A percentile compares a stretch with the other conserved stretches of the same genome.
phyloP scores from a whole-genome alignment of 805 yeast genomes.

The Lipomyces orientalis region DNA sequence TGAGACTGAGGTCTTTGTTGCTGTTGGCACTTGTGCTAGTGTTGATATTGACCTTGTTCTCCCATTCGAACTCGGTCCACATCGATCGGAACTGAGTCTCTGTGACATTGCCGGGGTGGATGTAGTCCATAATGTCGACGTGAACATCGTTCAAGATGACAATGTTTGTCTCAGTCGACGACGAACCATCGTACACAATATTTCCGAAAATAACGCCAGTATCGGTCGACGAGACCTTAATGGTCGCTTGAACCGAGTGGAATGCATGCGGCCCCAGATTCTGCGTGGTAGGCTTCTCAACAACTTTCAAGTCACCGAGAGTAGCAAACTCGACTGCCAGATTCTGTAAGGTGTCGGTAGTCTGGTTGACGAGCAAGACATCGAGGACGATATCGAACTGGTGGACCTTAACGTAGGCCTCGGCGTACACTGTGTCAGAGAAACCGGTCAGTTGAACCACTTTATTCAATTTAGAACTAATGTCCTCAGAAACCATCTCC shows the following conservation, averaged over 20 bases:
- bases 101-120: slow-evolving; percentile 89
- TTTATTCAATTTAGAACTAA: slow-evolving; percentile 80
- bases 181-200: slow-evolving; percentile 94
- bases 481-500: slow-evolving; percentile 53
- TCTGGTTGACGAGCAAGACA: slow-evolving; percentile 92
- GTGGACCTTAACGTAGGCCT: slow-evolving; percentile 93
- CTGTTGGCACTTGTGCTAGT: slow-evolving; percentile 44
- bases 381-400: slow-evolving; percentile 96
- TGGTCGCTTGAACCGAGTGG: slow-evolving; percentile 84
- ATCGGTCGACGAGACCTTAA: slow-evolving; percentile 95
- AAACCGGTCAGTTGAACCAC: slow-evolving; percentile 96
- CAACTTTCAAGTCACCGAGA: slow-evolving; percentile 91
- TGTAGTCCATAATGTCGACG: slow-evolving; percentile 96
- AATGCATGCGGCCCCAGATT: slow-evolving; percentile 98
- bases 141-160: slow-evolving; percentile 94
- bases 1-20: slow-evolving; percentile 67
- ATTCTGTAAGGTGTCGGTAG: slow-evolving; percentile 85
- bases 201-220: slow-evolving; percentile 98
- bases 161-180: slow-evolving; percentile 84
- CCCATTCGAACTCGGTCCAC: slow-evolving; percentile 99
- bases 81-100: slow-evolving; percentile 90
- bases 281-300: slow-evolving; percentile 86
- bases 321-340: slow-evolving; percentile 94
- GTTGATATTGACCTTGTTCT: slow-evolving; percentile 86
- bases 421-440: slow-evolving; percentile 97